phyloP scores from a whole-genome alignment of 148 eudicot species.

The Bassia scoparia region DNA sequence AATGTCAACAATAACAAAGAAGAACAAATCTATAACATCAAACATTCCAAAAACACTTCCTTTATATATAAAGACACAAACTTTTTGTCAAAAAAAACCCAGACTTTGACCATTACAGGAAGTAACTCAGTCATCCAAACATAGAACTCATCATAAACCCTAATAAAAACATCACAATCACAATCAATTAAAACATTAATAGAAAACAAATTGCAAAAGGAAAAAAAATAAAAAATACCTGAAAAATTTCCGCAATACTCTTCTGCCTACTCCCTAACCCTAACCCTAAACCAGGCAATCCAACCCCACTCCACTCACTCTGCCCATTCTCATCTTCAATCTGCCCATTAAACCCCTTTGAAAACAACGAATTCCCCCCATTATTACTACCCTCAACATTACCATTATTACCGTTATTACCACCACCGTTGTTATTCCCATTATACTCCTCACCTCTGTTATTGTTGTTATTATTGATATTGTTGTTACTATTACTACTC shows the following conservation, averaged over 20 bases:
- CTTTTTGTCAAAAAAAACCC: background rate
- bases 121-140: constrained; percentile 12
- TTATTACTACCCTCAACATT: background rate
- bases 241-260: constrained; percentile 72
- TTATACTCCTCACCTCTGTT: constrained; percentile 9
- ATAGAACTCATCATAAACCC: background rate
- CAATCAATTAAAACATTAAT: background rate
- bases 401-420: background rate
- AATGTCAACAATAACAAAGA: background rate
- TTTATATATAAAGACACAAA: background rate
- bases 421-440: constrained; percentile 8
- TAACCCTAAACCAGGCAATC: constrained; percentile 72
- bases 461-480: constrained; percentile 14
- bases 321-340: constrained; percentile 30
- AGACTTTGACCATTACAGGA: background rate
- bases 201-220: background rate
- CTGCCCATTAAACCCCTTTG: constrained; percentile 29
- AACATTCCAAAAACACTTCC: background rate
- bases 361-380: constrained; percentile 26
- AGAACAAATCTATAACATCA: background rate
- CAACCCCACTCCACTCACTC: constrained; percentile 70
- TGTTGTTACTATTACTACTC: constrained; percentile 4
- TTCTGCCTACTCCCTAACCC: constrained; percentile 67
- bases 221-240: constrained; percentile 39
- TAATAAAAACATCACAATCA: constrained; percentile 3